Evolutionary conservation across 768 basidiomycete genomes (phyloP), one percentile per base, ranked within the genome.

Genomic region (Multifurca ochricompacta): DNA sequence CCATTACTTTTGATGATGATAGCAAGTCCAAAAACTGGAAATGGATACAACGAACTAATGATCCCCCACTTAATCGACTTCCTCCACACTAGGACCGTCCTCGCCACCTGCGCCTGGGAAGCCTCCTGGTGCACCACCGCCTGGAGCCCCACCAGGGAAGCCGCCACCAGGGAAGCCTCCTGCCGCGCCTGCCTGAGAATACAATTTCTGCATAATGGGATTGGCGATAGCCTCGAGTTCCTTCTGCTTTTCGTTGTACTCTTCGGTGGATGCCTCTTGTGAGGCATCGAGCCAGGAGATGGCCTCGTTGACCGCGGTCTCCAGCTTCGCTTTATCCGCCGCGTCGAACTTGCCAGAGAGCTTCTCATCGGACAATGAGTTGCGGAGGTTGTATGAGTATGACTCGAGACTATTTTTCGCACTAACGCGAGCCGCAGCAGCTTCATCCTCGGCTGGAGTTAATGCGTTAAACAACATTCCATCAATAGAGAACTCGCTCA

Each of bases 331-430:
- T 78, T 92, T 91, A 80, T 93, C 91, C 16, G 76, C 81, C 11
- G 87, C 62, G 1, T 95, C 88, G 68, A 96, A 87, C 73, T 94
- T 95, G 77, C 76, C 79, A 39, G 87, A 79, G 52, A 95, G 81
- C 70, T 91, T 85, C 67, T 91, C 89, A 68, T 92, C 90, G 54
- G 68, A 78, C 54, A 95, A 69, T 19, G 91, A 87, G 76, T 94
- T 90, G 62, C 91, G 87, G 53, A 98, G 83, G 74, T 92, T 94
- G 82, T 95, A 97, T 6, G 92, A 69, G 69, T 94, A 97, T 0
- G 91, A 91, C 73, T 98, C 94, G 66, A 97, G 80, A 41, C 75
- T 82, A 73, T 97, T 98, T 85, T 95, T 95, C 63, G 92, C 64
- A 35, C 77, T 65, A 68, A 93, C 91, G 53, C 91, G 88, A 48